A percentile compares a stretch with the other conserved stretches of the same genome.
phyloP scores from a whole-genome alignment of 1,139 yeast genomes.

The Hyphopichia khmerensis region DNA sequence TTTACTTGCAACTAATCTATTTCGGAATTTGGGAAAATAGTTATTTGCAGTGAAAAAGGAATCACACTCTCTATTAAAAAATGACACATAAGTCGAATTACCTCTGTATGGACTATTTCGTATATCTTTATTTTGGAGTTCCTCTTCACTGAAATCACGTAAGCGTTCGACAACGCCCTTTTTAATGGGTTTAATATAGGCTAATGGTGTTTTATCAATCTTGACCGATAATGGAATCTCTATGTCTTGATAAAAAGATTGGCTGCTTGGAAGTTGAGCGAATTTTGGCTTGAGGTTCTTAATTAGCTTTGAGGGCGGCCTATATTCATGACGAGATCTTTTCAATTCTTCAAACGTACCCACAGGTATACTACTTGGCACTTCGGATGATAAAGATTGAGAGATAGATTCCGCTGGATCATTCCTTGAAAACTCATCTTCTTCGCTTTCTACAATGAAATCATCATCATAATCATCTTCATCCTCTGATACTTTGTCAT shows the following conservation, averaged over 20 bases:
- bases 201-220: background rate
- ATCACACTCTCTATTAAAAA: slow-evolving; percentile 21
- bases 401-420: background rate
- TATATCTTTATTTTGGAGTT: slow-evolving; percentile 4
- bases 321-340: background rate
- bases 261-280: background rate
- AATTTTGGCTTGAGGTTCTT: background rate
- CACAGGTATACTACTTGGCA: background rate
- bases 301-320: background rate
- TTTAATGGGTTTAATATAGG: background rate
- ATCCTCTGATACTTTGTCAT: slow-evolving; percentile 2
- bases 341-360: background rate
- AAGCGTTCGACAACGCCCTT: background rate
- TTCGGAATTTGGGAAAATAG: slow-evolving; percentile 1
- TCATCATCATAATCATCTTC: background rate
- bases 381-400: too few species aligned
- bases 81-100: slow-evolving; percentile 19
- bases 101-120: slow-evolving; percentile 14
- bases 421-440: background rate
- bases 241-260: background rate
- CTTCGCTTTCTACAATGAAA: background rate
- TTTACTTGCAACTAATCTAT: slow-evolving; percentile 1
- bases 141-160: background rate
- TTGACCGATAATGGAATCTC: background rate
- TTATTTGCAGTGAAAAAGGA: slow-evolving; percentile 12